Conservation (phyloP, 2,329 filamentous ascomycete species). For the Aureobasidium vineae region DNA sequence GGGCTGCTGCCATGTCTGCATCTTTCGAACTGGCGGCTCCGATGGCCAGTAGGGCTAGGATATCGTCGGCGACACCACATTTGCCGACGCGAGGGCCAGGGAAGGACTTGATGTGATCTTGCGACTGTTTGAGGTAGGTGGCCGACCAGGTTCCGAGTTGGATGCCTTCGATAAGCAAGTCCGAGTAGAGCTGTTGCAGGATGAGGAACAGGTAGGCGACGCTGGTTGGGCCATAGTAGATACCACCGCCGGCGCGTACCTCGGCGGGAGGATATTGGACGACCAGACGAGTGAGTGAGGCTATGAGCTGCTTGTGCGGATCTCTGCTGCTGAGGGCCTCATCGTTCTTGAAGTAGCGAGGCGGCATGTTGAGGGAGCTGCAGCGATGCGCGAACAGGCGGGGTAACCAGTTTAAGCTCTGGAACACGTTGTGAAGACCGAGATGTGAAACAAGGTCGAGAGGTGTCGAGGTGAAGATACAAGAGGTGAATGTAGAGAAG, state of each 20-base stretch:
- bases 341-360: slow-evolving; percentile 44
- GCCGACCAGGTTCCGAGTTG: slow-evolving; percentile 51
- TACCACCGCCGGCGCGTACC: slow-evolving; percentile 48
- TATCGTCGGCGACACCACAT: slow-evolving; percentile 53
- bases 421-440: not conserved
- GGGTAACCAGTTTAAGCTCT: slow-evolving; percentile 11
- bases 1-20: slow-evolving; percentile 48
- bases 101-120: slow-evolving; percentile 51
- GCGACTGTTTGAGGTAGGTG: slow-evolving; percentile 51
- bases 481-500: not conserved
- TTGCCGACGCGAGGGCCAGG: slow-evolving; percentile 47
- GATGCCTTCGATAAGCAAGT: slow-evolving; percentile 48
- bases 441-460: not conserved
- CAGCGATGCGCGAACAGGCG: slow-evolving; percentile 15
- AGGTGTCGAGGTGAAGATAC: not conserved
- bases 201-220: slow-evolving; percentile 53
- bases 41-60: slow-evolving; percentile 51
- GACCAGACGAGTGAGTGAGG: slow-evolving; percentile 51
- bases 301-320: slow-evolving; percentile 52
- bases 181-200: slow-evolving; percentile 50
- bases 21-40: slow-evolving; percentile 53
- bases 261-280: slow-evolving; percentile 49
- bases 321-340: slow-evolving; percentile 42
- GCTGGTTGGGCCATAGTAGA: slow-evolving; percentile 52
- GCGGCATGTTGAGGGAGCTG: slow-evolving; percentile 33